Conservation (phyloP, 495 filamentous ascomycete species). For the Penicillium paxilli region DNA sequence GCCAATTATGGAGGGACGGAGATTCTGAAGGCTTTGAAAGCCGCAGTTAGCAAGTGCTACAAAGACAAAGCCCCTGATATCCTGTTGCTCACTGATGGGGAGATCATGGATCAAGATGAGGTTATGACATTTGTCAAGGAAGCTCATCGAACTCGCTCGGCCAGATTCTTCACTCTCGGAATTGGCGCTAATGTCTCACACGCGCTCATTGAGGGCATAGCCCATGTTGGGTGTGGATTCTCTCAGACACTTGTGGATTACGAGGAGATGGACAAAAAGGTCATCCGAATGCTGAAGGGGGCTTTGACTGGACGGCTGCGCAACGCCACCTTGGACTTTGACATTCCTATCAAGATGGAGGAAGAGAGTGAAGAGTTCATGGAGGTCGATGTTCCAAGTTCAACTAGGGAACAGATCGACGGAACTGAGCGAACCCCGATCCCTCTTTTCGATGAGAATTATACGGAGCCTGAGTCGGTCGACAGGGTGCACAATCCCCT, state of each 20-base stretch:
- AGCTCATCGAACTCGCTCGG: background rate
- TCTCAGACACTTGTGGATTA: constrained; percentile 9
- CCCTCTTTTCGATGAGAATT: background rate
- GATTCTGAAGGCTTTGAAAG: background rate
- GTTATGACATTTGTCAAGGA: constrained; percentile 4
- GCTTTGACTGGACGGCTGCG: constrained; percentile 6
- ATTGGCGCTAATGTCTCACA: constrained; percentile 10
- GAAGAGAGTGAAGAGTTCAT: background rate
- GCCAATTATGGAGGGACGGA: constrained; percentile 24
- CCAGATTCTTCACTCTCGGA: constrained; percentile 14
- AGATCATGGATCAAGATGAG: background rate
- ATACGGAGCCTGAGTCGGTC: background rate
- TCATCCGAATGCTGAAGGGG: constrained; percentile 14
- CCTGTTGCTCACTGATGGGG: constrained; percentile 7
- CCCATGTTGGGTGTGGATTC: constrained; percentile 11
- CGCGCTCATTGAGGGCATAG: constrained; percentile 10
- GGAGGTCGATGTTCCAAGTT: background rate
- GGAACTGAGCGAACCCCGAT: no score
- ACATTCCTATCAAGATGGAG: background rate
- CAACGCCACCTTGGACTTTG: constrained; percentile 6
- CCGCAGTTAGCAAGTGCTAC: background rate
- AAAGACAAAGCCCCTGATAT: constrained; percentile 3
- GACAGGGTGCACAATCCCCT: background rate
- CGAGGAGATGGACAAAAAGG: constrained; percentile 6
- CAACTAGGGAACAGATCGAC: background rate